phyloP scores from a whole-genome alignment of 768 basidiomycete species.

The Piloderma croceum region DNA sequence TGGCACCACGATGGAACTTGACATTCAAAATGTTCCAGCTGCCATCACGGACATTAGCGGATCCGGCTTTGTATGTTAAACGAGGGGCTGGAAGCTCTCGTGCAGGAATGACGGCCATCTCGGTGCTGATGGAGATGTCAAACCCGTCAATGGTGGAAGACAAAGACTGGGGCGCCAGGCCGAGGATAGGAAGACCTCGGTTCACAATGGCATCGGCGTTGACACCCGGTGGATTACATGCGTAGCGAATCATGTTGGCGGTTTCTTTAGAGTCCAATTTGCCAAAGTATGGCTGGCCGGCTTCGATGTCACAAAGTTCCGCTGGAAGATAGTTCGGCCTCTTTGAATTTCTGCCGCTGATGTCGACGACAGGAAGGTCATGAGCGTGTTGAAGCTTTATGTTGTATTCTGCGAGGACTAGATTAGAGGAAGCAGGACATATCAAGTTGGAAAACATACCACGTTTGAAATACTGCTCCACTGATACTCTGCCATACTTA shows the following conservation, averaged over 20 bases:
- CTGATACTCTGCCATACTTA: constrained; percentile 38
- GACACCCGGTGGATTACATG: constrained; percentile 55
- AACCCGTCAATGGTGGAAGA: constrained; percentile 49
- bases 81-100: constrained; percentile 58
- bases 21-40: constrained; percentile 76
- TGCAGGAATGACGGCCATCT: constrained; percentile 62
- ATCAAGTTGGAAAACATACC: constrained; percentile 39
- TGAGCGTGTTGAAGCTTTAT: constrained; percentile 42
- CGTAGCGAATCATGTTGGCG: constrained; percentile 61
- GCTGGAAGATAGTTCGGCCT: constrained; percentile 49
- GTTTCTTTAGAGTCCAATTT: constrained; percentile 60
- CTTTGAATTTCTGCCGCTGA: constrained; percentile 42
- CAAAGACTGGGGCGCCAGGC: constrained; percentile 38
- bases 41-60: constrained; percentile 46
- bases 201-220: constrained; percentile 56
- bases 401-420: constrained; percentile 45
- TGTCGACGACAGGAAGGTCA: constrained; percentile 53
- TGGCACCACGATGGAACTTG: constrained; percentile 55
- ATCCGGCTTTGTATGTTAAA: constrained; percentile 48
- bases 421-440: constrained; percentile 1
- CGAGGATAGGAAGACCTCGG: constrained; percentile 54
- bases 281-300: constrained; percentile 55
- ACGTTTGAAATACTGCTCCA: constrained; percentile 56
- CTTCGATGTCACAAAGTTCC: constrained; percentile 62
- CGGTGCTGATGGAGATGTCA: constrained; percentile 44